Conservation (phyloP, 495 filamentous ascomycete species). For the Xeromyces bisporus region DNA sequence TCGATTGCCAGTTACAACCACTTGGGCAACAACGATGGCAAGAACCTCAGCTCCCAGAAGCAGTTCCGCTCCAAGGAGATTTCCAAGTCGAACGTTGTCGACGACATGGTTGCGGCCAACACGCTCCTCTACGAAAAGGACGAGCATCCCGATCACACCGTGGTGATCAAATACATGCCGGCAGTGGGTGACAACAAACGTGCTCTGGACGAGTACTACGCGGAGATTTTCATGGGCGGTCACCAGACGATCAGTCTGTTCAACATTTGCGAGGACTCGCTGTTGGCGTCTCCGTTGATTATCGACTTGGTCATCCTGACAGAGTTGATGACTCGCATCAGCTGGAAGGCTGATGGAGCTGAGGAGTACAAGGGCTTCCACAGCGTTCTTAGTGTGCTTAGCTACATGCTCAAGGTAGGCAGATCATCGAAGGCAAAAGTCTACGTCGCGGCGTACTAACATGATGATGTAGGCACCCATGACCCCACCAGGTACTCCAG, state of each 20-base stretch:
- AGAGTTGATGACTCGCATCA: constrained; percentile 96
- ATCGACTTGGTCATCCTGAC: constrained; percentile 85
- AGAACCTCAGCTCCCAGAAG: constrained; percentile 91
- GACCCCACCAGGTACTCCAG: constrained; percentile 87
- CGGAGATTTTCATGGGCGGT: constrained; percentile 96
- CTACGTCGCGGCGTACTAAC: not conserved
- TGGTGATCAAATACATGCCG: constrained; percentile 98
- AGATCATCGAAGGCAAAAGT: not conserved
- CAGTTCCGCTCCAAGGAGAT: constrained; percentile 99
- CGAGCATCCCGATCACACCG: constrained; percentile 78
- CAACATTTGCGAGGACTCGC: constrained; percentile 97
- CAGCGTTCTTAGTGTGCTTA: constrained; percentile 90
- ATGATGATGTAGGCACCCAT: constrained; percentile 46
- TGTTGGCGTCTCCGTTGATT: constrained; percentile 93
- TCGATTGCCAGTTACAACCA: constrained; percentile 99
- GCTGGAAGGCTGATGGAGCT: constrained; percentile 55
- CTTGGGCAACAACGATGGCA: constrained; percentile 97
- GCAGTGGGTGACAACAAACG: constrained; percentile 99
- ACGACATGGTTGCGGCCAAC: constrained; percentile 98
- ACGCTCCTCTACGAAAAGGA: constrained; percentile 70
- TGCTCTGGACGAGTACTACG: constrained; percentile 96
- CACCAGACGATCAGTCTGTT: constrained; percentile 97
- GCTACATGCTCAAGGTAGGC: constrained; percentile 93
- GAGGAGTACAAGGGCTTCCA: constrained; percentile 86
- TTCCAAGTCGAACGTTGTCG: constrained; percentile 95